Conservation (phyloP, 305 asterid genomes). For the Rubia occidens region DNA sequence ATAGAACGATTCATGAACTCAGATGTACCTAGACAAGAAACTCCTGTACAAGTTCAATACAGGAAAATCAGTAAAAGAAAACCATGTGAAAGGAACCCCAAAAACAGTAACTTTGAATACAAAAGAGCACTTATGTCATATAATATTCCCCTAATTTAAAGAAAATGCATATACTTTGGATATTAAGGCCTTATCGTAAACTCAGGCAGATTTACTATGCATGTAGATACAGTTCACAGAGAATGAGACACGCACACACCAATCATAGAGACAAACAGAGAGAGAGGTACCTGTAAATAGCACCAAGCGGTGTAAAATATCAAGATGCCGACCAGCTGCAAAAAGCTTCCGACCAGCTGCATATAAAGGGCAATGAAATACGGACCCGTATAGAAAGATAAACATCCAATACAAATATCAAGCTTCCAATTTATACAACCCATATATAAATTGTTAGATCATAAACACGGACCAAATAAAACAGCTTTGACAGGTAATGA, state of each 20-base stretch:
- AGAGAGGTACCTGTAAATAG: constrained; percentile 17
- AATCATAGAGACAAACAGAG: not conserved
- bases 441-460: not conserved
- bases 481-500: not conserved
- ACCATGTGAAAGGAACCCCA: not conserved
- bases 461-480: not conserved
- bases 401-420: not conserved
- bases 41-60: constrained; percentile 29
- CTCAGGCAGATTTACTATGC: not conserved
- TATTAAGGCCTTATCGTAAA: not conserved
- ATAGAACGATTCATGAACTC: constrained; percentile 21
- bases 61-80: not conserved
- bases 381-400: not conserved
- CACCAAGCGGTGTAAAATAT: not conserved
- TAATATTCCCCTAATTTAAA: not conserved
- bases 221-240: not conserved
- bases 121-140: not conserved
- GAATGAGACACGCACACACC: not conserved
- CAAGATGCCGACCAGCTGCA: constrained; percentile 13
- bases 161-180: not conserved
- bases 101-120: not conserved
- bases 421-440: not conserved
- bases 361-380: not conserved
- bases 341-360: constrained; percentile 16
- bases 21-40: constrained; percentile 25